Evolutionary conservation across 495 filamentous ascomycete species (phyloP).

Genomic region (Penicillium atrosanguineum): DNA sequence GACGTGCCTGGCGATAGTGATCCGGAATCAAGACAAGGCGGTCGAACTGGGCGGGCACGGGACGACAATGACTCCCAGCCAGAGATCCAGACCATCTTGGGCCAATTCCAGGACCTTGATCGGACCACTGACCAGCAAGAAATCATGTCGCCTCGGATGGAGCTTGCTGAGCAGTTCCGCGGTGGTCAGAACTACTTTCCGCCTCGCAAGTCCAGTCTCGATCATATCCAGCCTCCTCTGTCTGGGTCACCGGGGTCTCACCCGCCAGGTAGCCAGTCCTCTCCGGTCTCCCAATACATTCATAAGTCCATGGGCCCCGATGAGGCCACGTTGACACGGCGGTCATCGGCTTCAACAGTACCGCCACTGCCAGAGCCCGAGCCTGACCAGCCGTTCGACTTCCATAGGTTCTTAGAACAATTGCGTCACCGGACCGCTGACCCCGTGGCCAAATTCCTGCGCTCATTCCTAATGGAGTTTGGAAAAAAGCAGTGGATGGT

Average conservation of each 20-base stretch:
- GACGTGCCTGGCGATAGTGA: slow-evolving; percentile 51
- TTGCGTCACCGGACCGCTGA: slow-evolving; percentile 93
- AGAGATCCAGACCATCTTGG: slow-evolving; percentile 97
- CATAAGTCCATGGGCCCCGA: slow-evolving; percentile 22
- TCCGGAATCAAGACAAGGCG: slow-evolving; percentile 48
- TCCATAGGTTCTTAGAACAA: slow-evolving; percentile 95
- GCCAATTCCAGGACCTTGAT: slow-evolving; percentile 67
- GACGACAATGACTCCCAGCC: slow-evolving; percentile 66
- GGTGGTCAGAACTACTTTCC: slow-evolving; percentile 65
- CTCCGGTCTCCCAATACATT: slow-evolving; percentile 14
- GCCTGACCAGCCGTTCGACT: slow-evolving; percentile 89
- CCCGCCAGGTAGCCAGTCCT: slow-evolving; percentile 3
- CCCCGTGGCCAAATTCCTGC: slow-evolving; percentile 90
- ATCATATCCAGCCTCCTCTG: slow-evolving; percentile 48
- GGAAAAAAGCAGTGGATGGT: slow-evolving; percentile 99
- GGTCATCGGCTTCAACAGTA: slow-evolving; percentile 44
- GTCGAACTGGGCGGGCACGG: slow-evolving; percentile 48
- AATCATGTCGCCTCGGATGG: slow-evolving; percentile 78
- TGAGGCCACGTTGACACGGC: slow-evolving; percentile 46
- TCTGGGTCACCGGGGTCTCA: slow-evolving; percentile 12
- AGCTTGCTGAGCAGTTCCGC: slow-evolving; percentile 67
- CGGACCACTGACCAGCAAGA: slow-evolving; percentile 66
- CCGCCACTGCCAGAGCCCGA: slow-evolving; percentile 88
- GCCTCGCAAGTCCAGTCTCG: slow-evolving; percentile 80
- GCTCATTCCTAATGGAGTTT: slow-evolving; percentile 92